Evolutionary conservation across 352 stramenopile genomes (phyloP), one percentile per base, ranked within the genome.

Genomic region (Chrysophaeum taylorii): DNA sequence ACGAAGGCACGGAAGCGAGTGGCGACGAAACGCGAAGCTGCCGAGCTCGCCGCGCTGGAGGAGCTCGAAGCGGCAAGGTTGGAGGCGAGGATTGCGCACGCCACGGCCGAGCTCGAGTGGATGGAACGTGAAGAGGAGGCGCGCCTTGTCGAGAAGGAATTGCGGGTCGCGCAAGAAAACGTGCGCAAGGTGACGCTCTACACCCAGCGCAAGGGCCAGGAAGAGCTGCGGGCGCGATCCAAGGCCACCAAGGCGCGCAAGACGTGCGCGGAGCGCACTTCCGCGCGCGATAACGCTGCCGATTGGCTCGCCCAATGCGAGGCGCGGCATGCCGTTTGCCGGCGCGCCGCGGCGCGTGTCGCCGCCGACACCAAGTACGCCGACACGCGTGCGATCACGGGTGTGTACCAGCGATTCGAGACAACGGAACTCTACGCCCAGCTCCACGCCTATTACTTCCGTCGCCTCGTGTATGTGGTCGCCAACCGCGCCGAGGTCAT

Each of bases 81-180:
- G 70, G 52, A 74, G 33, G 73, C 73, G 35, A 48, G 70, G 37
- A 57, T 78, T n/a, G 70, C 63, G 31, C 33, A 75, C 29, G 74
- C 74, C 27, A 76, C 74, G 37, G 68, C 68, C 36, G 74, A 79
- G 69, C 52, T 79, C 36, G 72, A 75, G 42, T 79, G 74, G 74
- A 72, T 79, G 60, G 74, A 79, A 21, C 69, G 69, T 12, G 74
- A 79, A 41, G 74, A 73, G 42, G 74, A 79, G 57, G 73, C 72
- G 43, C 72, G 71, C 37, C 41, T 69, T 25, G 38, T 79, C 31
- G 72, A 79, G 57, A 78, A 79, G 72, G 48, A 64, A 18, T 37
- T 67, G 29, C 39, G 35, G 14, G 41, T 38, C 33, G 71, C 74
- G 31, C 45, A 54, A 35, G 74, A 70, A 36, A 78, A 75, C 36